These are phyloP conservation scores for Mycena belliarum DNA, from an alignment of 768 basidiomycete genomes.

Conservation along the genomic window DNA sequence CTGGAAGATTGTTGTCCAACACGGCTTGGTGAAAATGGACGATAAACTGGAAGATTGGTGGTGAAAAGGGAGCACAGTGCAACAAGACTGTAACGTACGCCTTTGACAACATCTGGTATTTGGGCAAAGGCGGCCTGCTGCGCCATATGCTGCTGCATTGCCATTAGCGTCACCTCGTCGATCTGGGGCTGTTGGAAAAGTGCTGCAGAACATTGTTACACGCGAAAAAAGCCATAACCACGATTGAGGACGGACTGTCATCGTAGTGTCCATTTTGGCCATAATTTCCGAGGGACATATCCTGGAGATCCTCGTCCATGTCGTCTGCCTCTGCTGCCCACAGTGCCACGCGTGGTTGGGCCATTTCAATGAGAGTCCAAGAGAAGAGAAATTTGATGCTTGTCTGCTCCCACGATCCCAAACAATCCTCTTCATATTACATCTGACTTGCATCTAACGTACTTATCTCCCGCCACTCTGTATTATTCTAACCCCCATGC, in stretches of 20 bases:
- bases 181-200: conserved; percentile 61
- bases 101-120: conserved; percentile 88
- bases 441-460: no score
- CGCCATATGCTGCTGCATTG: conserved; percentile 82
- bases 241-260: conserved; percentile 46
- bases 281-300: conserved; percentile 68
- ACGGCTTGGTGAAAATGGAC: conserved; percentile 95
- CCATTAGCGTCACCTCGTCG: conserved; percentile 67
- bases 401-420: not conserved
- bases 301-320: conserved; percentile 71
- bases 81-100: conserved; percentile 48
- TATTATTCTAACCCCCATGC: no score
- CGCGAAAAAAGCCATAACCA: conserved; percentile 1
- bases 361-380: conserved; percentile 37
- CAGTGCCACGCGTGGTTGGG: conserved; percentile 66
- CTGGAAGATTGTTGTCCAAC: conserved; percentile 83
- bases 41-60: conserved; percentile 65
- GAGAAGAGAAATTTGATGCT: conserved; percentile 13
- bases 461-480: no score
- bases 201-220: conserved; percentile 32
- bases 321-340: conserved; percentile 77
- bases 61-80: conserved; percentile 13
- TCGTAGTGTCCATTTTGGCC: conserved; percentile 70
- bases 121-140: conserved; percentile 81
- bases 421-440: not conserved